These are phyloP conservation scores for Sporisorium scitamineum DNA, from an alignment of 1,284 basidiomycete genomes.

Conservation along the genomic window DNA sequence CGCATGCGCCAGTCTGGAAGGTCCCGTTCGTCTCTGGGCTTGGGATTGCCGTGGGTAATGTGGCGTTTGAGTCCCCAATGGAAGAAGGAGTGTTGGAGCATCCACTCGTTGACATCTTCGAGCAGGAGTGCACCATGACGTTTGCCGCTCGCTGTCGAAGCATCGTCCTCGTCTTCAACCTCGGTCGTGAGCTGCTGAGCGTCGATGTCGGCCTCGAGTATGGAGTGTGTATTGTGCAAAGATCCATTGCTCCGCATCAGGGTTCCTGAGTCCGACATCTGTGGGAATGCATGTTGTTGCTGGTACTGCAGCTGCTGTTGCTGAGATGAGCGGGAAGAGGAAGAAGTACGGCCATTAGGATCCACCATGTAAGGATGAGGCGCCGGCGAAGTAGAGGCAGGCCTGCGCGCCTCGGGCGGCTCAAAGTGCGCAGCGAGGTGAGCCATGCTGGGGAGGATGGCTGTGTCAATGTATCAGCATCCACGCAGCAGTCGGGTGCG, in stretches of 20 bases:
- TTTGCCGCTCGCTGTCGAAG: slow-evolving; percentile 59
- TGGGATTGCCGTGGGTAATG: slow-evolving; percentile 85
- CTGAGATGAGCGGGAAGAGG: slow-evolving; percentile 17
- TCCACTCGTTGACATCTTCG: slow-evolving; percentile 65
- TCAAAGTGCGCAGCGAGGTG: slow-evolving; percentile 48
- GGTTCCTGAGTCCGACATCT: slow-evolving; percentile 20
- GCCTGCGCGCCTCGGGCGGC: slow-evolving; percentile 22
- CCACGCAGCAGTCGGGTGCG: not conserved
- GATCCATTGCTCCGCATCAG: slow-evolving; percentile 19
- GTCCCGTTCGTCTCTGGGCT: slow-evolving; percentile 76
- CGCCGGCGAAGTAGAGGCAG: slow-evolving; percentile 19
- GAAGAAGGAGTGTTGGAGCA: slow-evolving; percentile 64
- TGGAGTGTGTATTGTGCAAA: slow-evolving; percentile 10
- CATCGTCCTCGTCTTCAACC: slow-evolving; percentile 55
- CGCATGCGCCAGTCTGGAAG: slow-evolving; percentile 79
- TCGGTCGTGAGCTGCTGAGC: slow-evolving; percentile 37
- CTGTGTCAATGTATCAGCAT: not conserved
- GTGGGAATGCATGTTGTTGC: slow-evolving; percentile 27
- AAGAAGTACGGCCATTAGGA: slow-evolving; percentile 3
- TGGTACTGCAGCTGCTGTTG: slow-evolving; percentile 17
- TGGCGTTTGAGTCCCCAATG: slow-evolving; percentile 77
- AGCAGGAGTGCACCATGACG: slow-evolving; percentile 65
- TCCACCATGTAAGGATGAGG: slow-evolving; percentile 27
- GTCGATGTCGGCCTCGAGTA: slow-evolving; percentile 31
- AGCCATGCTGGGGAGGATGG: slow-evolving; percentile 21